Conservation (phyloP, 495 filamentous ascomycete genomes). For the Podospora anserina region DNA sequence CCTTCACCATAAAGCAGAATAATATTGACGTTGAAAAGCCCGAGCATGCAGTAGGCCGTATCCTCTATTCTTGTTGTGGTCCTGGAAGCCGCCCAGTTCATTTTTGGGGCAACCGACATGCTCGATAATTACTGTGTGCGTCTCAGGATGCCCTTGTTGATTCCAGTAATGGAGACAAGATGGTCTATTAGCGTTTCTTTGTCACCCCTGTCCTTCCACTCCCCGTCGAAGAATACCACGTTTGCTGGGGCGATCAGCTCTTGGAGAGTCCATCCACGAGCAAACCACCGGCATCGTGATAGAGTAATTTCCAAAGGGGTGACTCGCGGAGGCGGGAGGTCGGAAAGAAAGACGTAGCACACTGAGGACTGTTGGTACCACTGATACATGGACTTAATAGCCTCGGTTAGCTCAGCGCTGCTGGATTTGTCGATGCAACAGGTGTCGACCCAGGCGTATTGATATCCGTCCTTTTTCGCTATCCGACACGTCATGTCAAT, state of each 20-base stretch:
- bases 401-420: constrained; percentile 41
- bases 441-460: constrained; percentile 43
- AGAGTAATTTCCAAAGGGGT: background rate
- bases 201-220: constrained; percentile 27
- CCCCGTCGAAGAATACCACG: constrained; percentile 30
- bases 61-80: constrained; percentile 23
- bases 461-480: background rate
- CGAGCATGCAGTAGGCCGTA: constrained; percentile 19
- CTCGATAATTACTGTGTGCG: background rate
- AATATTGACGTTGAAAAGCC: constrained; percentile 24
- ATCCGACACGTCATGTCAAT: background rate
- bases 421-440: constrained; percentile 46
- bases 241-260: constrained; percentile 31
- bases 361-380: constrained; percentile 34
- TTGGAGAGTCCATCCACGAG: constrained; percentile 37
- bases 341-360: constrained; percentile 34
- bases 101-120: constrained; percentile 12
- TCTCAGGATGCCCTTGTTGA: constrained; percentile 4
- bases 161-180: constrained; percentile 13
- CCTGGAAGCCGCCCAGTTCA: constrained; percentile 24
- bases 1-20: constrained; percentile 23
- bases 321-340: background rate
- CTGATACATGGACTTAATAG: constrained; percentile 49
- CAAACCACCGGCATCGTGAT: constrained; percentile 29
- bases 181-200: constrained; percentile 21